Base-by-base conservation (phyloP, 345 rosid genomes). In the Eutrema japonicum region DNA sequence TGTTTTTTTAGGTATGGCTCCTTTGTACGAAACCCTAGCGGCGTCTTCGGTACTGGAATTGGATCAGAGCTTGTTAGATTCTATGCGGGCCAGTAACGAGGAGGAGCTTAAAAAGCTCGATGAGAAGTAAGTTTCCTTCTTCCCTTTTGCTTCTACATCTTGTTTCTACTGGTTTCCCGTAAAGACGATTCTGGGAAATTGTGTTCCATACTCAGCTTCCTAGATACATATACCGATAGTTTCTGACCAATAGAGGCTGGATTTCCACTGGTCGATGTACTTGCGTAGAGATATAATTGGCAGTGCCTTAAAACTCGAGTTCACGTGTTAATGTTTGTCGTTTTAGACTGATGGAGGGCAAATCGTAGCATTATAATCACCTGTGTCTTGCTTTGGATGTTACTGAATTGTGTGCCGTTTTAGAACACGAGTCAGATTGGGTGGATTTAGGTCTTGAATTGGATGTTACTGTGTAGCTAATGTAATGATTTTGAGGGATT, bases 41-140 rank as follows among this genome's bases (percentile, higher is more conserved):
- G 82, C 80, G 8, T 85, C 90, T 53, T 84, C 88, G 7, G 76
- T 95, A 52, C 70, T 92, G 65, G 96, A 87, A 12, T 67, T 82
- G 77, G 89, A 92, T 83, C 96, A 85, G 85, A 78, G 83, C 63
- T 33, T 89, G 51, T 68, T 89, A 80, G 91, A 85, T 59, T 76
- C 88, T 45, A 90, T 90, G 97, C 82, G 85, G 3, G 68, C 81
- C 2, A 84, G 70, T 69, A 96, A 80, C 52, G 96, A 78, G 14
- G 96, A 89, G 26, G 97, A 96, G 82, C 84, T 92, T 70, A 90
- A 87, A 80, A 92, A 80, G 81, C 89, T 92, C 26, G 98, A 96
- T 11, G 99, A 96, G 59, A 92, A 85, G 99, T 96, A 77, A 80
- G 93, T 81, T 45, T 45, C 46, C 32, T 61, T 22, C 35, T 32